Base-by-base conservation (phyloP, 148 eudicot genomes). In the Amaranthus hypochondriacus region DNA sequence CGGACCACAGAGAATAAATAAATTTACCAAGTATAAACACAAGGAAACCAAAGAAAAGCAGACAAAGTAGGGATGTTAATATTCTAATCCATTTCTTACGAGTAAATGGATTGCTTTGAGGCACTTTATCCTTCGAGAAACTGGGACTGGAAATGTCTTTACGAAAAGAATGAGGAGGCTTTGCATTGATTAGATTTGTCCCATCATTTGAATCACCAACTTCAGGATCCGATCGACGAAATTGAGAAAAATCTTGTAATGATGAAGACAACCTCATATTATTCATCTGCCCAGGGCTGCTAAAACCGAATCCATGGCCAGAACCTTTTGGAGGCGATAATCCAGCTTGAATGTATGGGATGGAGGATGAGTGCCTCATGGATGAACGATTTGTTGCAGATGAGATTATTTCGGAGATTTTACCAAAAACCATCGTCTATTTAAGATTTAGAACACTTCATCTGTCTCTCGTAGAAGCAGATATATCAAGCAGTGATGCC, bases 231-330 rank as follows among this genome's bases (percentile, higher is more conserved):
- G 85, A 79, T 12, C 62, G 91, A 68, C 82, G 83, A 81, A 89
- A 96, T 74, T 81, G 80, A 68, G 96, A 89, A 57, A 96, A 78
- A 84, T 96, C 99, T 88, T 96, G 99, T 42, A 92, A 89, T 70
- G 99, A 96, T 54, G 96, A 82, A 47, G 97, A 96, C 7, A 77
- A 75, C 56, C 97, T 85, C 79, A 90, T 58, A 77, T 72, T 77
- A 71, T 59, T 85, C 81, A 80, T 87, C 54, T 77, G 79, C 69
- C 77, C 86, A 39, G 84, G 78, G 74, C 80, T 82, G 61, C 85
- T 52, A 77, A 80, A 81, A 74, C 76, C 72, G 78, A 80, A 84
- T 70, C 75, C 84, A 74, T 77, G 81, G 68, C 69, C 83, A 71
- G 84, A 81, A 84, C 86, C 84, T 54, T 86, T 75, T 54, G 88